Evolutionary conservation across 768 basidiomycete species (phyloP), one percentile per base, ranked within the genome.

Genomic region (Psilocybe cyanescens): DNA sequence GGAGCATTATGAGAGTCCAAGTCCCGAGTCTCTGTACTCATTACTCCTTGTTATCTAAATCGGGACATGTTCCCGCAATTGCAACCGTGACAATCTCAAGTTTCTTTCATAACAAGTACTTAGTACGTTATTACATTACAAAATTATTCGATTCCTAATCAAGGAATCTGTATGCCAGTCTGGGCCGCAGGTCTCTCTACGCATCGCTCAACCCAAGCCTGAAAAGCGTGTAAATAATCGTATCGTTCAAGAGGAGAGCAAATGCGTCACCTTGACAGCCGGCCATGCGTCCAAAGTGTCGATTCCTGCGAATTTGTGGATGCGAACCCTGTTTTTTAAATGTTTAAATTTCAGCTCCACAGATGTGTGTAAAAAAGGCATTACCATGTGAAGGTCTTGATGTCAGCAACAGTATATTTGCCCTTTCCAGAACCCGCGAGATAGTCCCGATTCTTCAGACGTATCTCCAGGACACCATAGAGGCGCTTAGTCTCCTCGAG

Each of bases 391-490:
- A 83, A 69, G 3, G 80, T 79, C 59, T 92, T 94, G 59, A 91
- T 75, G 67, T 93, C 92, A 6, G 91, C 94, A 50, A 95, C 74
- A 44, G 81, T 86, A 70, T 82, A 85, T 66, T 84, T 87, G 28
- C 90, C 91, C 57, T 79, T 78, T 0, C 85, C 88, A 9, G 87
- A 76, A n/a, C 95, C 94, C 16, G 83, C 92, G 14, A 97, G 85
- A 72, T 83, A 96, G 44, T 95, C 92, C 16, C 90, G 84, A 55
- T 80, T 84, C 48, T 79, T 73, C n/a, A 96, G 83, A 24, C 90
- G 85, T 52, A 88, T 86, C 68, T 96, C 87, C 46, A 96, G 82
- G 3, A 96, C 95, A n/a, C 84, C 78, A 70, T 91, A 95, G 19
- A 96, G 81, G 28, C 95, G 85, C 67, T 85, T 87, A 2, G 92